phyloP scores from a whole-genome alignment of 116 monocot genomes.

The Thalassia testudinum region DNA sequence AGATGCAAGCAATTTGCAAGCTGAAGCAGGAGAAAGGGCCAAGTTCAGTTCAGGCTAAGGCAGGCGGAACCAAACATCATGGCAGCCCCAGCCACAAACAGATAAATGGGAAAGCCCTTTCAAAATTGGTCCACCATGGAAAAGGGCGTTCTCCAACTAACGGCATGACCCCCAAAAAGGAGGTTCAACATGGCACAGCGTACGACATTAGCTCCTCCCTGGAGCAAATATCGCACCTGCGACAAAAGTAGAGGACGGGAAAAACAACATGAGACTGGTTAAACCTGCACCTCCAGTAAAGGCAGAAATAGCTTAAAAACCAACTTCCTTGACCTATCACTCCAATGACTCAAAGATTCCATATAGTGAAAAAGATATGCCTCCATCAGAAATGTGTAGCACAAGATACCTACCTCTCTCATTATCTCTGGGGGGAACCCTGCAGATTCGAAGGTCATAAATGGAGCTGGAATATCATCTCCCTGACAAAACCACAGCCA shows the following conservation, averaged over 20 bases:
- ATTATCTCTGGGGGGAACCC: slow-evolving; percentile 78
- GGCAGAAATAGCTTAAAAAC: background rate
- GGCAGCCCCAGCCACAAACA: slow-evolving; percentile 19
- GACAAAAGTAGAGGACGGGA: slow-evolving; percentile 57
- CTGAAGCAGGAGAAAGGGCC: slow-evolving; percentile 30
- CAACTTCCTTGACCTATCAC: background rate
- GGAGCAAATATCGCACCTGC: slow-evolving; percentile 99
- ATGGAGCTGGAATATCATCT: slow-evolving; percentile 62
- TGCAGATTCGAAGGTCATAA: slow-evolving; percentile 75
- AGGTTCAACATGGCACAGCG: slow-evolving; percentile 39
- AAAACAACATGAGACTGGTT: slow-evolving; percentile 29
- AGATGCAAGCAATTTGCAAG: slow-evolving; percentile 43
- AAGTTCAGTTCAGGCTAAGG: slow-evolving; percentile 29
- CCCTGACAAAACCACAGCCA: slow-evolving; percentile 25
- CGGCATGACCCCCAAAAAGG: slow-evolving; percentile 36
- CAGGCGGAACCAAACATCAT: slow-evolving; percentile 19
- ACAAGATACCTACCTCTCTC: slow-evolving; percentile 45
- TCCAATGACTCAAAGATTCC: no score
- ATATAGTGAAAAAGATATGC: no score
- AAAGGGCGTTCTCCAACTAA: slow-evolving; percentile 47
- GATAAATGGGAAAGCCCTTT: slow-evolving; percentile 22
- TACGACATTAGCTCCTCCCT: slow-evolving; percentile 99
- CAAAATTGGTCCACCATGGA: slow-evolving; percentile 15
- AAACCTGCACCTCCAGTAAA: no score
- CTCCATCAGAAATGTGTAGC: background rate